phyloP scores from a whole-genome alignment of 2,329 filamentous ascomycete species.

The Beauveria scarabaeidicola region DNA sequence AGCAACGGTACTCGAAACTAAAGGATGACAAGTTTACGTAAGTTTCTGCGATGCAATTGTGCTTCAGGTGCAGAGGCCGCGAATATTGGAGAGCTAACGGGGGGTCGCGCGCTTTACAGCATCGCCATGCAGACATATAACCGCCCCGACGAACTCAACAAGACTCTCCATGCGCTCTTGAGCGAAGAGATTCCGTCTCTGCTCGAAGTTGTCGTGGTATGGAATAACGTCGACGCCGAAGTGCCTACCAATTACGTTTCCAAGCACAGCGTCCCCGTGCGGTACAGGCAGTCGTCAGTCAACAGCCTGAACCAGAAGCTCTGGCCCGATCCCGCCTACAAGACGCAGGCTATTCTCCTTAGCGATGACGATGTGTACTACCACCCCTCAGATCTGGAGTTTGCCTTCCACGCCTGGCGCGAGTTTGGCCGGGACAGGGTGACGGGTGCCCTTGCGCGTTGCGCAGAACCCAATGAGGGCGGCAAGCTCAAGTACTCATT shows the following conservation, averaged over 20 bases:
- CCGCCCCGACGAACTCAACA: slow-evolving; percentile 16
- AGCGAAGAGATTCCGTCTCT: slow-evolving; percentile 26
- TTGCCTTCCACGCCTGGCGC: slow-evolving; percentile 32
- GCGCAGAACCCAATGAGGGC: slow-evolving; percentile 19
- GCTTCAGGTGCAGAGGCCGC: neutral
- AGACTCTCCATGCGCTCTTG: slow-evolving; percentile 22
- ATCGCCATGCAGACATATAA: slow-evolving; percentile 1
- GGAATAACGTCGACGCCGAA: slow-evolving; percentile 27
- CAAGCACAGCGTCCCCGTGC: slow-evolving; percentile 23
- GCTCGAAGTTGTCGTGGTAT: slow-evolving; percentile 29
- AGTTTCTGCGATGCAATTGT: neutral
- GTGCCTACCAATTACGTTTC: slow-evolving; percentile 24
- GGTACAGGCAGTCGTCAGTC: slow-evolving; percentile 23
- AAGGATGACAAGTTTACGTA: neutral
- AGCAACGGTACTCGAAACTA: neutral
- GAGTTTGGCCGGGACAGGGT: slow-evolving; percentile 27
- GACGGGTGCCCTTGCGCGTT: slow-evolving; percentile 28
- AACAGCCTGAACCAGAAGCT: slow-evolving; percentile 32
- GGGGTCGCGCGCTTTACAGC: neutral
- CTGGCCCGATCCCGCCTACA: slow-evolving; percentile 26
- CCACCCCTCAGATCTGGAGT: slow-evolving; percentile 29
- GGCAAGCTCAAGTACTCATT: slow-evolving; percentile 25
- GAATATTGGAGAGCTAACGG: neutral
- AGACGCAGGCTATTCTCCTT: slow-evolving; percentile 31
- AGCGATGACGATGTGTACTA: slow-evolving; percentile 33